These are phyloP conservation scores for Suillus placidus DNA, from an alignment of 768 basidiomycete genomes.

Conservation along the genomic window DNA sequence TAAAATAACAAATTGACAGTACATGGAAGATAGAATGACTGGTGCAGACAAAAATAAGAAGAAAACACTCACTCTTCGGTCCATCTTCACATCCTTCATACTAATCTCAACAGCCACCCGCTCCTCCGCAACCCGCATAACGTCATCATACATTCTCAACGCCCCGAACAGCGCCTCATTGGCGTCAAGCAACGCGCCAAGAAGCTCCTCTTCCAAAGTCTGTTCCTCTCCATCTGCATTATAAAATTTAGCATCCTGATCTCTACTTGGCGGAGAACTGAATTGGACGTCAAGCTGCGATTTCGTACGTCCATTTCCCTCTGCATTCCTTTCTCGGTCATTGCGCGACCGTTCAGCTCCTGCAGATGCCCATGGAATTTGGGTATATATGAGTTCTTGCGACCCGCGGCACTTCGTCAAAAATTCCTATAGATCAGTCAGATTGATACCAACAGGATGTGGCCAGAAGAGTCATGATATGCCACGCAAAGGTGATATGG, in stretches of 20 bases:
- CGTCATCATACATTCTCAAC: slow-evolving; percentile 75
- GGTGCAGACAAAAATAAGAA: background rate
- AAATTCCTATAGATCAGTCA: slow-evolving; percentile 66
- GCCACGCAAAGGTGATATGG: background rate
- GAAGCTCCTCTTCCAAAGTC: slow-evolving; percentile 75
- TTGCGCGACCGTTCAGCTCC: slow-evolving; percentile 72
- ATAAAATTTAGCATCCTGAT: slow-evolving; percentile 20
- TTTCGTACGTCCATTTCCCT: slow-evolving; percentile 20
- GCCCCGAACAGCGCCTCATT: slow-evolving; percentile 72
- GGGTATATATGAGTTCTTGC: slow-evolving; percentile 82
- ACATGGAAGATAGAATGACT: slow-evolving; percentile 26
- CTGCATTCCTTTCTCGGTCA: slow-evolving; percentile 29
- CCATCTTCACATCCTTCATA: slow-evolving; percentile 65
- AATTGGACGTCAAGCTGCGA: slow-evolving; percentile 9
- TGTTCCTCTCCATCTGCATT: slow-evolving; percentile 41
- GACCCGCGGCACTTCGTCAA: slow-evolving; percentile 76
- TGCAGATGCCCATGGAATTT: slow-evolving; percentile 90
- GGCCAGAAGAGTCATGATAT: background rate
- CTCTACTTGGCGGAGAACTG: background rate
- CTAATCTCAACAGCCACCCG: slow-evolving; percentile 67
- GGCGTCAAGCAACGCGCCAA: slow-evolving; percentile 72
- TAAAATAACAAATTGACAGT: slow-evolving; percentile 23
- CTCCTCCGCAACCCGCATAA: slow-evolving; percentile 64
- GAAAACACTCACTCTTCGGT: slow-evolving; percentile 56
- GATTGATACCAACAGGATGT: background rate